Conservation (phyloP, 495 filamentous ascomycete genomes). For the Usnea hakonensis region DNA sequence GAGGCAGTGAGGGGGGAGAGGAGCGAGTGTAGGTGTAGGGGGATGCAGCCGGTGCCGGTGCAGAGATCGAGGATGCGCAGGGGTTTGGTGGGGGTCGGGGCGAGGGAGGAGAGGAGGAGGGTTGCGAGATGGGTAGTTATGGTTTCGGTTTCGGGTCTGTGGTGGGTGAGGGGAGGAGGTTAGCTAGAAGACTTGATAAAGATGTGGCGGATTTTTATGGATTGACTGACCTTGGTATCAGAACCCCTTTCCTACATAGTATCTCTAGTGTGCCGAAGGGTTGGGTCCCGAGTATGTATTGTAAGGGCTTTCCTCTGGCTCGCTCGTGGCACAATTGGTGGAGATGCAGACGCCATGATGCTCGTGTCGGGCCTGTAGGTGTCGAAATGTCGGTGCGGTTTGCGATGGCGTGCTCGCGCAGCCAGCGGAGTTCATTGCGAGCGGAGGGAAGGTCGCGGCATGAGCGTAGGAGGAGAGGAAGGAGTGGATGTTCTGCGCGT, state of each 20-base stretch:
- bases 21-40: conserved; percentile 58
- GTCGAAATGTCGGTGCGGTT: background rate
- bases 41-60: conserved; percentile 85
- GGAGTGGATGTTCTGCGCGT: conserved; percentile 44
- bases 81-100: conserved; percentile 1
- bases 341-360: conserved; percentile 33
- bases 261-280: conserved; percentile 82
- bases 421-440: conserved; percentile 78
- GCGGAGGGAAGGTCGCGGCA: conserved; percentile 63
- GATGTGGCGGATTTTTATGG: no score
- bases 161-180: no score
- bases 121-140: conserved; percentile 51
- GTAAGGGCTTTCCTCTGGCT: conserved; percentile 62
- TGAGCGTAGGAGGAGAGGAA: conserved; percentile 59
- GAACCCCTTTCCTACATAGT: conserved; percentile 61
- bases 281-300: conserved; percentile 84
- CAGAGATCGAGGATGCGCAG: conserved; percentile 76
- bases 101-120: conserved; percentile 30
- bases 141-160: conserved; percentile 64
- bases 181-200: no score
- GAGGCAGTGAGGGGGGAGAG: conserved; percentile 34
- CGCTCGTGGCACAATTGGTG: conserved; percentile 49
- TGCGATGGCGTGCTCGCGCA: conserved; percentile 52
- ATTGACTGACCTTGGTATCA: conserved; percentile 66
- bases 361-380: background rate